A percentile compares a stretch with the other conserved stretches of the same genome.
Evolutionary conservation across 768 basidiomycete genomes (phyloP).

Genomic region (Collybia sp.): DNA sequence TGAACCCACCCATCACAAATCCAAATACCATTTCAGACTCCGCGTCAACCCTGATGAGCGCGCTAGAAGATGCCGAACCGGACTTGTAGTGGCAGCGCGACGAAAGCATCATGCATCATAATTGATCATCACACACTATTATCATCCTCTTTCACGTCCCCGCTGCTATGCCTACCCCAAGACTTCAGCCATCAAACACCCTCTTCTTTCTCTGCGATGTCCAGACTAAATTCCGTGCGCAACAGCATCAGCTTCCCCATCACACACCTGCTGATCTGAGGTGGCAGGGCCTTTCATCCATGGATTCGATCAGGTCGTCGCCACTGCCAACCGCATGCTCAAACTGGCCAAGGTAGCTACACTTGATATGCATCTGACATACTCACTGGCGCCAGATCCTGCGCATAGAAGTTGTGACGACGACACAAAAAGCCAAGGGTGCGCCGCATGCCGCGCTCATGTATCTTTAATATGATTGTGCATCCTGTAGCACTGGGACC

Average conservation of each 20-base stretch:
- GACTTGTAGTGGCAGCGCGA: too few relatives aligned
- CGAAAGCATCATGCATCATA: too few relatives aligned
- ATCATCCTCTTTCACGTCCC: conserved; percentile 12
- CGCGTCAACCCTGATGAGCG: too few relatives aligned
- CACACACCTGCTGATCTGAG: conserved; percentile 1
- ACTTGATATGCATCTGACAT: background rate
- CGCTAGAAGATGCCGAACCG: too few relatives aligned
- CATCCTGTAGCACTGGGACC: conserved; percentile 52
- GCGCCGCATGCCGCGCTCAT: conserved; percentile 2
- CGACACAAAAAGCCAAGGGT: conserved; percentile 85
- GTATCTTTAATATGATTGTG: background rate
- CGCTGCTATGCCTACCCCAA: conserved; percentile 15
- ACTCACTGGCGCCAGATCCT: conserved; percentile 39
- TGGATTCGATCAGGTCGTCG: conserved; percentile 66
- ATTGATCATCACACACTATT: conserved; percentile 6
- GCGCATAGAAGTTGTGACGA: conserved; percentile 68
- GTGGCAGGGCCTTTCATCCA: conserved; percentile 44
- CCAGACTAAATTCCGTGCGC: conserved; percentile 69
- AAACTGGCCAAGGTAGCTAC: conserved; percentile 59
- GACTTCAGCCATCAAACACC: conserved; percentile 30
- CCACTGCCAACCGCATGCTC: conserved; percentile 72
- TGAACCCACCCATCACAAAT: too few relatives aligned
- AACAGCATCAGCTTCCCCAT: background rate
- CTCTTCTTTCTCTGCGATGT: conserved; percentile 83
- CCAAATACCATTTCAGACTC: too few relatives aligned